Conservation (phyloP, 75 land plant species). For the Isoetes taiwanensis region DNA sequence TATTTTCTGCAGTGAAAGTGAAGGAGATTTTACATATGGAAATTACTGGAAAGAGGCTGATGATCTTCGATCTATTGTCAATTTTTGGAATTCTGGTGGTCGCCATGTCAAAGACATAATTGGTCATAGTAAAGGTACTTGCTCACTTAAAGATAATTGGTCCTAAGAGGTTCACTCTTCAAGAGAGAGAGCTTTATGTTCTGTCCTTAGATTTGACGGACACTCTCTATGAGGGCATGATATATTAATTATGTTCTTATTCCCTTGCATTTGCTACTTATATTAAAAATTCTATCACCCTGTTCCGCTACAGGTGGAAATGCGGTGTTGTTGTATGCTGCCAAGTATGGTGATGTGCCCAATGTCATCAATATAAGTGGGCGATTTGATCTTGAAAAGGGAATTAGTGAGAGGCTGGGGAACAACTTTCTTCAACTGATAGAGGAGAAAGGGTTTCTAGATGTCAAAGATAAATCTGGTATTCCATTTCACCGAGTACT, state of each 20-base stretch:
- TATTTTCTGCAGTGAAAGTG: slow-evolving; percentile 92
- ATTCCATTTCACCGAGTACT: neutral
- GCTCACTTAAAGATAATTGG: too few species aligned
- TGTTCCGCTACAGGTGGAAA: slow-evolving; percentile 1
- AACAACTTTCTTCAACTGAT: slow-evolving; percentile 40
- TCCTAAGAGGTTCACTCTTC: too few species aligned
- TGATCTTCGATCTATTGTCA: slow-evolving; percentile 55
- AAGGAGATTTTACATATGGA: slow-evolving; percentile 69
- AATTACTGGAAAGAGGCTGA: slow-evolving; percentile 71
- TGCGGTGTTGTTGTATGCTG: slow-evolving; percentile 7
- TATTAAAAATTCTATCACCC: too few species aligned
- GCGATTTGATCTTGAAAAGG: slow-evolving; percentile 47
- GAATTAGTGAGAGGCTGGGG: slow-evolving; percentile 53
- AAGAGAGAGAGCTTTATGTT: too few species aligned
- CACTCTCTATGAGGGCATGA: too few species aligned
- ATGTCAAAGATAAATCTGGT: slow-evolving; percentile 54
- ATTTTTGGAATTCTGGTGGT: slow-evolving; percentile 20
- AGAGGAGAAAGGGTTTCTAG: slow-evolving; percentile 50
- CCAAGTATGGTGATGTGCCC: slow-evolving; percentile 26
- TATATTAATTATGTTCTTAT: too few species aligned
- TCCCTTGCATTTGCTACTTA: too few species aligned
- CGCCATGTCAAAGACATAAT: slow-evolving; percentile 32
- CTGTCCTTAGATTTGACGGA: too few species aligned
- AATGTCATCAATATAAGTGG: slow-evolving; percentile 68
- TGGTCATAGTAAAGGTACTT: slow-evolving; percentile 98